Evolutionary conservation across 257 asterid species (phyloP).

Genomic region (Nicotiana knightiana): DNA sequence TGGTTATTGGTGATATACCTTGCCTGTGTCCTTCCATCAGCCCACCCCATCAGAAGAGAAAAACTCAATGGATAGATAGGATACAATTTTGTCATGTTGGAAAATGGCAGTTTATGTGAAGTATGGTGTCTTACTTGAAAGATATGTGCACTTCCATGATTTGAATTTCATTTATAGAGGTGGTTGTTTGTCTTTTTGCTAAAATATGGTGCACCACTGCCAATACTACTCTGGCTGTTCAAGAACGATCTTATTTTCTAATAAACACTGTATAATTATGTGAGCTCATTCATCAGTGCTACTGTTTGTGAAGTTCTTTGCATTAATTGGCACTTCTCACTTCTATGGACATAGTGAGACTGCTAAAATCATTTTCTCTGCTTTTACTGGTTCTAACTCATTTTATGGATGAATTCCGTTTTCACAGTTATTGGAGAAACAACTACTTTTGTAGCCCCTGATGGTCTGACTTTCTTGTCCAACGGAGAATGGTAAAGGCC

Average conservation of each 20-base stretch:
- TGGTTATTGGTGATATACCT: background rate
- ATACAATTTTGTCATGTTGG: background rate
- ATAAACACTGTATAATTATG: background rate
- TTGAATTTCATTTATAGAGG: background rate
- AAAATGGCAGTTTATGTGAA: background rate
- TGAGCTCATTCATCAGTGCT: background rate
- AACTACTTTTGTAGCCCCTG: conserved; percentile 62
- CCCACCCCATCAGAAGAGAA: background rate
- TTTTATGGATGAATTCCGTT: background rate
- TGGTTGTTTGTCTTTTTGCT: background rate
- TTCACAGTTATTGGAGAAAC: conserved; percentile 97
- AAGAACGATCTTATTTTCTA: background rate
- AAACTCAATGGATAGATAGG: background rate
- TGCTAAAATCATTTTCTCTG: background rate
- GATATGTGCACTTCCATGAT: background rate
- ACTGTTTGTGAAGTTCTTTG: background rate
- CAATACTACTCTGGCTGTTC: background rate
- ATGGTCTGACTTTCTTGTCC: conserved; percentile 68
- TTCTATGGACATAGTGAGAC: background rate
- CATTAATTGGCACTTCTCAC: background rate
- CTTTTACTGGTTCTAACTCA: conserved; percentile 2
- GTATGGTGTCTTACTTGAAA: background rate
- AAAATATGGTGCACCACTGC: background rate
- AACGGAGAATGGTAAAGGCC: conserved; percentile 91
- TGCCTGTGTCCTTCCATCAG: background rate